Evolutionary conservation across 805 yeast genomes (phyloP), one percentile per base, ranked within the genome.

Genomic region (Spathaspora girioi): DNA sequence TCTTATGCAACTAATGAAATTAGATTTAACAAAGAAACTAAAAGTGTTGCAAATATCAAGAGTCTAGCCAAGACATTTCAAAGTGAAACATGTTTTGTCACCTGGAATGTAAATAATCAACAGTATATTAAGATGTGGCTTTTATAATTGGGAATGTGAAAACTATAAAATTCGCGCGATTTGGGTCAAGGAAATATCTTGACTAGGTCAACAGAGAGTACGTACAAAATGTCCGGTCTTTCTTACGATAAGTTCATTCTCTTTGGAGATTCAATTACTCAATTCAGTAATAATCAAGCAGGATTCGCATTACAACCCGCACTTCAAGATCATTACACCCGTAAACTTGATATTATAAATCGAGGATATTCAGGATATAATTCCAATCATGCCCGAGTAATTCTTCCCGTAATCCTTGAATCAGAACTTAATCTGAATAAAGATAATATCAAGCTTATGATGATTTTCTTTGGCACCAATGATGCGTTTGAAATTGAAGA

Each of bases 331-430:
- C 35, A 41, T 27, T 87, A 88, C 62, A 66, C 75, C 1, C 75
- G 96, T 43, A 80, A 76, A 60, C 58, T 89, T 45, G 93, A 89
- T 56, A 71, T 92, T 2, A 60, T 90, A 1, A 83, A 80, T 41
- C 72, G 96, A 52, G 97, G 97, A 0, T 89, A 71, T 60, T 63
- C 82, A 1, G 97, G 97, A 0, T 91, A 88, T 69, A 88, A 78
- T 57, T 69, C 91, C 0, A 78, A 81, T 35, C 84, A 84, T 68
- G 90, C 81, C 0, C 60, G 72, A 9, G 42, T 55, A 1, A 55
- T 71, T 6, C 57, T 73, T 27, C 71, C 70, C 15, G 66, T 73
- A 45, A 57, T 88, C 4, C 65, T 89, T 32, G 70, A 76, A 19
- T 59, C 66, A 3, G 88, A 68, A 46, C 43, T 45, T 19, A 56